phyloP scores from a whole-genome alignment of 441 rosid genomes.

The Theobroma grandiflorum region DNA sequence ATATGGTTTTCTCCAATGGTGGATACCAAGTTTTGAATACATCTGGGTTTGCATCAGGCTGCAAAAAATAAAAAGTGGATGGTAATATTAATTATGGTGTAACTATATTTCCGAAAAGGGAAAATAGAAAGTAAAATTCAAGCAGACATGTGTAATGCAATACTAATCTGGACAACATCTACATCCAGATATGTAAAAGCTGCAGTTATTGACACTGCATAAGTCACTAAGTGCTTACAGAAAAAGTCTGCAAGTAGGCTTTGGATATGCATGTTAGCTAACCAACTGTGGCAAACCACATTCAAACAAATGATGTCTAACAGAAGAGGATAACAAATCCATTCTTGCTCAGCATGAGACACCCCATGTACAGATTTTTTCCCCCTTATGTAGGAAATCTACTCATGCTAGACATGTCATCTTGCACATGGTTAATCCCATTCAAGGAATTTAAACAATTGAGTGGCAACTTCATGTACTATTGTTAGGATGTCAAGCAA shows the following conservation, averaged over 20 bases:
- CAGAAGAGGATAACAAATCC: neutral
- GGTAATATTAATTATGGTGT: constrained; percentile 4
- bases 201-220: neutral
- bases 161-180: constrained; percentile 8
- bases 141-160: neutral
- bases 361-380: neutral
- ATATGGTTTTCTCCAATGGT: constrained; percentile 89
- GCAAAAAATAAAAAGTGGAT: constrained; percentile 27
- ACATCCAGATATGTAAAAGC: constrained; percentile 13
- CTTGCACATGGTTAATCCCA: constrained; percentile 2
- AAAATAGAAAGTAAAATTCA: neutral
- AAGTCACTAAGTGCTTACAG: neutral
- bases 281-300: neutral
- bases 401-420: neutral
- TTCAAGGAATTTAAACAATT: constrained; percentile 9
- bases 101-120: neutral
- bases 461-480: neutral
- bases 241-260: neutral
- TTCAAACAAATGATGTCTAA: neutral
- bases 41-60: constrained; percentile 73
- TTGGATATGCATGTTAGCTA: constrained; percentile 20
- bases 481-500: neutral
- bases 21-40: constrained; percentile 92
- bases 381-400: neutral
- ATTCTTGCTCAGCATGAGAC: neutral